Base-by-base conservation (phyloP, 805 yeast genomes). In the Teunomyces stri region DNA sequence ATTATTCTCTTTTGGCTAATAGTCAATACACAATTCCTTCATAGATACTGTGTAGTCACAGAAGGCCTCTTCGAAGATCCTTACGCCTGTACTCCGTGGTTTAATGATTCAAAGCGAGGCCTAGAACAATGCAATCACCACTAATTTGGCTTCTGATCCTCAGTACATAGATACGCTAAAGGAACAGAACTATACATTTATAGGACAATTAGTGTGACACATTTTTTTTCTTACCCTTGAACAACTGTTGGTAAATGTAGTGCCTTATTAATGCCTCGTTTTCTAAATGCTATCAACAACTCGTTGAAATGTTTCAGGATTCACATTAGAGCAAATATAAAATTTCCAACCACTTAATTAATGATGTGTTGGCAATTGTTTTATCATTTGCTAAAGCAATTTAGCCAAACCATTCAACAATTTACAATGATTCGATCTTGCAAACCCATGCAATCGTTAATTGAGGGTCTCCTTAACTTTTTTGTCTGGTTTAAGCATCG, bases 31-130 rank as follows among this genome's bases (percentile, higher is more conserved):
- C 34, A 18, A 28, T 13, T 22, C 11, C 5, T n/a, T 13, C 6
- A 31, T 15, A 44, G 11, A 44, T 39, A 42, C 42, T n/a, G 28
- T 38, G 34, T 31, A 31, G 16, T 5, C 34, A 21, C 28, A 37
- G 40, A 37, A 49, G 67, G 64, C 67, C 55, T 62, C 67, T 62
- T 62, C 67, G 67, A 62, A 62, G 67, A 62, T 62, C 56, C 55
- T 50, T 56, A 55, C 44, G 53, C 60, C 64, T 62, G 41, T 49
- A 56, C 55, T 42, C 53, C 53, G 62, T 62, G 65, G 64, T 55
- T 49, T 60, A 55, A 53, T 50, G 67, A 62, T 62, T 62, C 67
- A 62, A 62, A 62, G 67, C 65, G 67, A 61, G 49, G 67, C 66
- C 67, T 37, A 62, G 64, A 62, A 47, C 44, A 52, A 55, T 42